Evolutionary conservation across 2,329 filamentous ascomycete genomes (phyloP).

Genomic region (Sordariomycetes sp.): DNA sequence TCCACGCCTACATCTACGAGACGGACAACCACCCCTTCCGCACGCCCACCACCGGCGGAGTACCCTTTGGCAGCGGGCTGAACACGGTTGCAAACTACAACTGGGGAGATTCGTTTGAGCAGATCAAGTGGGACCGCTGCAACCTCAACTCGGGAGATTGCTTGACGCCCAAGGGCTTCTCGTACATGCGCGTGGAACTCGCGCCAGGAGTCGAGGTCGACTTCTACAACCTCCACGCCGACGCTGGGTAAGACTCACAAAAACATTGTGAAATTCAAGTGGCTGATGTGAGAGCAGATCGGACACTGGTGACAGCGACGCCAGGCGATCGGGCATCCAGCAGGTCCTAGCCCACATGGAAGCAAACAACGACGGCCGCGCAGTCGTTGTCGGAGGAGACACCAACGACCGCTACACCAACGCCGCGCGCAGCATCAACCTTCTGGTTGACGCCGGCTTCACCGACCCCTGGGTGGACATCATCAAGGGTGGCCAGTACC

Average conservation of each 20-base stretch:
- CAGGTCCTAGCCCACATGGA: conserved; percentile 52
- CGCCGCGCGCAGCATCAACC: conserved; percentile 34
- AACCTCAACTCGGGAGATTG: conserved; percentile 51
- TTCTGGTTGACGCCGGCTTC: conserved; percentile 39
- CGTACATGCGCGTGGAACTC: conserved; percentile 50
- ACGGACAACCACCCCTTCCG: conserved; percentile 50
- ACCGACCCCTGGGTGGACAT: conserved; percentile 53
- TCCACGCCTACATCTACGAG: conserved; percentile 53
- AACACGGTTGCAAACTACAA: conserved; percentile 53
- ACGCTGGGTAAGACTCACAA: conserved; percentile 36
- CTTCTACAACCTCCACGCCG: conserved; percentile 58
- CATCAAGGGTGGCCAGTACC: conserved; percentile 33
- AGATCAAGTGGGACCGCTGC: conserved; percentile 51
- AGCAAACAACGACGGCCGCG: conserved; percentile 45
- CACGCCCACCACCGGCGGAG: conserved; percentile 56
- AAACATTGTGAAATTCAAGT: neutral
- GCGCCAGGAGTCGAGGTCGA: conserved; percentile 47
- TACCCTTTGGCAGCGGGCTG: conserved; percentile 52
- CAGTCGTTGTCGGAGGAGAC: conserved; percentile 56
- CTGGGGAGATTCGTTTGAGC: conserved; percentile 41
- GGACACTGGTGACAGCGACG: conserved; percentile 38
- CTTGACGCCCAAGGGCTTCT: conserved; percentile 62
- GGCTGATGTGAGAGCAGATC: conserved; percentile 20
- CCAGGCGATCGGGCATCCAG: conserved; percentile 48
- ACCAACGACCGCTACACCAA: conserved; percentile 55